Percentiles rank a stretch among this genome's conserved stretches.
phyloP scores from a whole-genome alignment of 257 asterid species.

The Salvia hispanica region DNA sequence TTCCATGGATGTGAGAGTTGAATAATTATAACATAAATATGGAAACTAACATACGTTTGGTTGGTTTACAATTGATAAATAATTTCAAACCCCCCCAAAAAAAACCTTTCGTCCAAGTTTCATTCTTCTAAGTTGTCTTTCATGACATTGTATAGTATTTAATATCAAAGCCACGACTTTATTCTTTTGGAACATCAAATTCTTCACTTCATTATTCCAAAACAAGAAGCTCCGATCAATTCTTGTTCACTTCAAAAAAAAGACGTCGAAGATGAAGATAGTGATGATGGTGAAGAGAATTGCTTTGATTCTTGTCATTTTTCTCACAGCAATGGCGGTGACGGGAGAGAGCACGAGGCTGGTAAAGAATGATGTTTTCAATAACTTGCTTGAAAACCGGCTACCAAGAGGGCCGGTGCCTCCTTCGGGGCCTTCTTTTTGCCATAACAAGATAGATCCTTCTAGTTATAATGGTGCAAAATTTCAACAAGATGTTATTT shows the following conservation, averaged over 20 bases:
- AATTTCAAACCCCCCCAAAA: conserved; percentile 20
- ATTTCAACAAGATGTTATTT: conserved; percentile 20
- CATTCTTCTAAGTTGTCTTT: conserved; percentile 12
- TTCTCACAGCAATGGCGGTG: conserved; percentile 27
- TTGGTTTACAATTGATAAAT: conserved; percentile 13
- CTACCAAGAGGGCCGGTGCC: conserved; percentile 74
- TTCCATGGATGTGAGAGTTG: conserved; percentile 20
- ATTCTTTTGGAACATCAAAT: not conserved
- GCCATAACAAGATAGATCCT: conserved; percentile 57
- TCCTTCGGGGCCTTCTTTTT: conserved; percentile 63
- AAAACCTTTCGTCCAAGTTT: conserved; percentile 33
- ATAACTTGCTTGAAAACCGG: conserved; percentile 36
- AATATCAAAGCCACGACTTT: conserved; percentile 32
- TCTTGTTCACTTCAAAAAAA: not conserved
- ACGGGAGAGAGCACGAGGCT: conserved; percentile 42
- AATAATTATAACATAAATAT: not conserved
- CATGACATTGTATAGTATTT: conserved; percentile 15
- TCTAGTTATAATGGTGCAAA: conserved; percentile 12
- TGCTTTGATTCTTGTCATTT: conserved; percentile 33
- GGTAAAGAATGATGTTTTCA: conserved; percentile 24
- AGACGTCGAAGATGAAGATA: not conserved
- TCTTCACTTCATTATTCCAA: conserved; percentile 1
- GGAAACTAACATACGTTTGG: not conserved
- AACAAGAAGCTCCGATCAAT: not conserved
- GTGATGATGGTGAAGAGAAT: conserved; percentile 9